These are phyloP conservation scores for Aspergillus saccharolyticus DNA, from an alignment of 495 filamentous ascomycete species.

Conservation along the genomic window DNA sequence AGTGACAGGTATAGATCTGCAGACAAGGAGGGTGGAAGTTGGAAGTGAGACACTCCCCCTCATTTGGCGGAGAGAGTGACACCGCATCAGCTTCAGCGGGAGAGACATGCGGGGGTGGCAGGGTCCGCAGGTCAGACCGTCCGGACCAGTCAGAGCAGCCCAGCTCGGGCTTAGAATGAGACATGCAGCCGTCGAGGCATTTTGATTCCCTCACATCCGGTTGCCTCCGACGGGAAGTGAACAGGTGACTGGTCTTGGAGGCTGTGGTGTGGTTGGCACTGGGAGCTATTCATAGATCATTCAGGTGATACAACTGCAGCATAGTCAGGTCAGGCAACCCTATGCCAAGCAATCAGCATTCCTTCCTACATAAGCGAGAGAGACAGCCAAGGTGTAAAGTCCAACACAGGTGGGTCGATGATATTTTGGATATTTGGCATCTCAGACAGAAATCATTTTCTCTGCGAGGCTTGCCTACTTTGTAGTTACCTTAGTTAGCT, in stretches of 20 bases:
- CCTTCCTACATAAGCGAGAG: too few species aligned
- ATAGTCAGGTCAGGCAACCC: background rate
- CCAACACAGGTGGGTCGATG: background rate
- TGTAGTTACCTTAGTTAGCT: background rate
- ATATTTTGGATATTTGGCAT: background rate
- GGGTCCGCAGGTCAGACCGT: background rate
- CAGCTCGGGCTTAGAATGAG: background rate
- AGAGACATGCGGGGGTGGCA: conserved; percentile 6
- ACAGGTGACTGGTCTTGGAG: conserved; percentile 1
- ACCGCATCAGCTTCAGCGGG: background rate
- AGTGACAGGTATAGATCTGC: conserved; percentile 4
- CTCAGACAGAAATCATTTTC: background rate
- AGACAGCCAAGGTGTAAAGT: background rate
- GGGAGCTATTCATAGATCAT: conserved; percentile 1
- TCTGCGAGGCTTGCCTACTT: background rate
- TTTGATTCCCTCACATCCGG: background rate
- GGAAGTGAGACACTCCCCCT: conserved; percentile 1
- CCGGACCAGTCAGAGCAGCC: background rate
- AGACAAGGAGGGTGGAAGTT: background rate
- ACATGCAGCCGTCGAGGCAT: conserved; percentile 2
- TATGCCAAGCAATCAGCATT: background rate
- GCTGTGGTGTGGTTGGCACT: background rate
- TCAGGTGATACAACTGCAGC: background rate
- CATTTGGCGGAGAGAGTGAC: background rate
- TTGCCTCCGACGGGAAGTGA: background rate